These are phyloP conservation scores for Postia placenta DNA, from an alignment of 768 basidiomycete genomes.

Conservation along the genomic window DNA sequence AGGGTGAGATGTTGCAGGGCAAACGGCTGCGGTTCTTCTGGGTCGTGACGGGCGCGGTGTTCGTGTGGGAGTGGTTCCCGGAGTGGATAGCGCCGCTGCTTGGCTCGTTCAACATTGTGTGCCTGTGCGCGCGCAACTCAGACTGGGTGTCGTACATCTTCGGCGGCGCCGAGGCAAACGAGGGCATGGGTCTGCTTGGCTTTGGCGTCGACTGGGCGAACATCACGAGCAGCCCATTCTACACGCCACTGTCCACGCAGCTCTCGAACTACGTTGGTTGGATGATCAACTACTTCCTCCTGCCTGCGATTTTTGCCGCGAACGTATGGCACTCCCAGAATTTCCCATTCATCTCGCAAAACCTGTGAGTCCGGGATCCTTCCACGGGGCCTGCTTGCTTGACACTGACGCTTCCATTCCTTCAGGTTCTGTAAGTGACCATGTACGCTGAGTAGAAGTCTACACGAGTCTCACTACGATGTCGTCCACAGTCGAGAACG, in stretches of 20 bases:
- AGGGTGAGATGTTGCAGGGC: conserved; percentile 5
- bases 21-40: conserved; percentile 4
- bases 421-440: not conserved
- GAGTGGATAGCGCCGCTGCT: conserved; percentile 6
- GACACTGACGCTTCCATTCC: not conserved
- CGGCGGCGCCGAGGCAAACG: conserved; percentile 5
- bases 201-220: conserved; percentile 8
- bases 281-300: conserved; percentile 3
- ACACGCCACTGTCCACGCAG: conserved; percentile 2
- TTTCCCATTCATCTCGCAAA: conserved; percentile 7
- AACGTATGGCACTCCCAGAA: conserved; percentile 5
- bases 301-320: conserved; percentile 3
- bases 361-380: not conserved
- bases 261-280: conserved; percentile 4
- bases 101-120: conserved; percentile 6
- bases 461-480: too few relatives aligned
- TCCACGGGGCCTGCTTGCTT: not conserved
- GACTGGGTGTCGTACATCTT: conserved; percentile 8
- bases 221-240: conserved; percentile 1
- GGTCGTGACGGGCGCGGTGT: not conserved
- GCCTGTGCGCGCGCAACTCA: conserved; percentile 3
- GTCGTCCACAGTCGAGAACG: conserved; percentile 34
- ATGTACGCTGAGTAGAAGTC: not conserved
- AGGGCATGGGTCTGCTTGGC: conserved; percentile 4
- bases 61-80: conserved; percentile 5